These are phyloP conservation scores for Klebsormidium nitens DNA, from an alignment of 139 green algal species.

Conservation along the genomic window DNA sequence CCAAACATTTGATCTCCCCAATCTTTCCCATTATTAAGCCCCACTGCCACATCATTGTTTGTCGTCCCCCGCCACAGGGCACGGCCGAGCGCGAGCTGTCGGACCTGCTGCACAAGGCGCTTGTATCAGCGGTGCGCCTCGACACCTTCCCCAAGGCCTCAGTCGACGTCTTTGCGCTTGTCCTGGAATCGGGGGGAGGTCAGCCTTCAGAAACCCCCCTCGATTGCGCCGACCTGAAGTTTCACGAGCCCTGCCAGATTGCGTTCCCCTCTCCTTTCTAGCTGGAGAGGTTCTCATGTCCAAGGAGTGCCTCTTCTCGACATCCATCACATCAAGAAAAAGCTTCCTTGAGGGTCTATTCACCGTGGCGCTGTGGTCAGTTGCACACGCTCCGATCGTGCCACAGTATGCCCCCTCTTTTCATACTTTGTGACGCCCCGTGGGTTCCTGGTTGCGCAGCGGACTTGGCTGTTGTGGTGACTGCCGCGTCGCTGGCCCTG, in stretches of 20 bases:
- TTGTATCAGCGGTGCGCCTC: conserved; percentile 50
- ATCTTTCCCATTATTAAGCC: not conserved
- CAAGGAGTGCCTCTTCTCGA: too few species aligned
- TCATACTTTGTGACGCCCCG: too few species aligned
- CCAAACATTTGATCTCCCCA: not conserved
- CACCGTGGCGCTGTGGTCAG: too few species aligned
- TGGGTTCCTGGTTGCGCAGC: too few species aligned
- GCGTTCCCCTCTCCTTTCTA: too few species aligned
- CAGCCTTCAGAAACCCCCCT: conserved; percentile 15
- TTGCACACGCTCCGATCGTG: too few species aligned
- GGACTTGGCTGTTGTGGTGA: conserved; percentile 47
- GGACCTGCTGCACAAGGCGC: conserved; percentile 43
- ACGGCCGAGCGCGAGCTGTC: conserved; percentile 46
- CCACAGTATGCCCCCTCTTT: too few species aligned
- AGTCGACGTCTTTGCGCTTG: conserved; percentile 61
- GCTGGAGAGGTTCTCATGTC: too few species aligned
- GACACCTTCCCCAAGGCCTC: conserved; percentile 61
- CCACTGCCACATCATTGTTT: conserved; percentile 10
- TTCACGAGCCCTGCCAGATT: too few species aligned
- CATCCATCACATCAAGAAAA: too few species aligned
- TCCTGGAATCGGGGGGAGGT: conserved; percentile 63
- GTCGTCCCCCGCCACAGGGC: conserved; percentile 17
- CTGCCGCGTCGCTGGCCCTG: conserved; percentile 58
- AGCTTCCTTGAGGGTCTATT: too few species aligned
- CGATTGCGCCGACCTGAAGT: not conserved